Evolutionary conservation across 2,329 filamentous ascomycete genomes (phyloP).

Genomic region (Tolypocladium ophioglossoides): DNA sequence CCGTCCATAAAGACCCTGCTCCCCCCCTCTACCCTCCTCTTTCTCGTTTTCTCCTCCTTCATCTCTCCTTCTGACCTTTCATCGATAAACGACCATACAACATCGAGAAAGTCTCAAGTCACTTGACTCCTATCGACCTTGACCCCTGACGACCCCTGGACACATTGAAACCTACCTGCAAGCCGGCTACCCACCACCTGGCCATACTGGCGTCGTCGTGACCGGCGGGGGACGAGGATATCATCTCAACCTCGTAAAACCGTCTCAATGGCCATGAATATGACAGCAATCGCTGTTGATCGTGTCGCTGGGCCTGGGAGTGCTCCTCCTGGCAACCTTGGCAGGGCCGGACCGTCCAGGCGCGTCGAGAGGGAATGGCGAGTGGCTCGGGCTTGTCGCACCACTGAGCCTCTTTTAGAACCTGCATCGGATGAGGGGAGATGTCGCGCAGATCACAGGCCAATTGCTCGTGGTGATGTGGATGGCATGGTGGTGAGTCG

Average conservation of each 20-base stretch:
- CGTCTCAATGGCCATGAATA: too few species aligned
- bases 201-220: neutral
- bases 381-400: neutral
- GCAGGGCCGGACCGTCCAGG: too few species aligned
- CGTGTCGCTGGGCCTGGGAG: neutral
- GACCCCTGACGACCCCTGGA: neutral
- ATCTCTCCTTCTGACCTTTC: neutral
- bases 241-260: too few species aligned
- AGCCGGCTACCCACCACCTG: neutral
- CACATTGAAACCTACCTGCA: too few species aligned
- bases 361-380: too few species aligned
- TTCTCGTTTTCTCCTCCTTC: neutral
- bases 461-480: neutral
- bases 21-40: neutral
- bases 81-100: neutral
- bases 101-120: neutral
- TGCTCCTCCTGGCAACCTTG: neutral
- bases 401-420: neutral
- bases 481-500: neutral
- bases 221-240: neutral
- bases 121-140: neutral
- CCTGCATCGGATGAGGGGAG: neutral
- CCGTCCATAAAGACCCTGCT: conserved; percentile 1
- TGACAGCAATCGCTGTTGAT: too few species aligned
- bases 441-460: neutral